These are phyloP conservation scores for Aspergillus brunneoviolaceus DNA, from an alignment of 2,329 filamentous ascomycete species.

Conservation along the genomic window DNA sequence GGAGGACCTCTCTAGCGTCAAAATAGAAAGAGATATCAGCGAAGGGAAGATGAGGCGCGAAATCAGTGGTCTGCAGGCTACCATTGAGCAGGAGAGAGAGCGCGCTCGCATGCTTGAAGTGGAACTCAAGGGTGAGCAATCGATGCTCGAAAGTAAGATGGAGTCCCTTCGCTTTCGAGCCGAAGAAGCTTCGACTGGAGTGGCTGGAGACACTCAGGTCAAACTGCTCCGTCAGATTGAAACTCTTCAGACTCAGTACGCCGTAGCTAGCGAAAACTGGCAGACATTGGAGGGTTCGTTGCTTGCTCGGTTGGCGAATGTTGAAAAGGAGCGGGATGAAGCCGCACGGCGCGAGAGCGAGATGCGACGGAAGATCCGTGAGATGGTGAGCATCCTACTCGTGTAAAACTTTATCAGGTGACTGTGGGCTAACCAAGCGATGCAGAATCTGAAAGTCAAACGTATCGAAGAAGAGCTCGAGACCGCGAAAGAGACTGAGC, in stretches of 20 bases:
- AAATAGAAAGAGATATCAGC: conserved; percentile 74
- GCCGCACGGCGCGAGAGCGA: conserved; percentile 79
- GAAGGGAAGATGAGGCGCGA: conserved; percentile 70
- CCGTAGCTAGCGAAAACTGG: conserved; percentile 94
- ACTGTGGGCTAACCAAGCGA: conserved; percentile 7
- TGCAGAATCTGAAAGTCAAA: conserved; percentile 64
- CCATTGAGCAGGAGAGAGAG: conserved; percentile 70
- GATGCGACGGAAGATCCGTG: conserved; percentile 82
- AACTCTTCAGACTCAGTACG: conserved; percentile 91
- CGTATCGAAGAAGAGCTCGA: conserved; percentile 82
- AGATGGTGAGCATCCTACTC: conserved; percentile 62
- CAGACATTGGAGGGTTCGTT: conserved; percentile 90
- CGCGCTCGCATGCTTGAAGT: conserved; percentile 66
- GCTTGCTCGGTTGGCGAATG: conserved; percentile 68
- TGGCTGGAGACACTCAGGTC: conserved; percentile 77
- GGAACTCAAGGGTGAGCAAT: conserved; percentile 77
- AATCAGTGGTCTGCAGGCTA: conserved; percentile 69
- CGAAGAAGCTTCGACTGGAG: conserved; percentile 84
- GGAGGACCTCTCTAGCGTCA: conserved; percentile 63
- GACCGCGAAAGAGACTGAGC: conserved; percentile 49
- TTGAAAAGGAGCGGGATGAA: conserved; percentile 93
- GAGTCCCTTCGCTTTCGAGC: conserved; percentile 81
- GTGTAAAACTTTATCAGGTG: background rate
- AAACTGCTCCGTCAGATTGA: conserved; percentile 93
- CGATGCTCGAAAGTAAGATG: conserved; percentile 79